Conservation (phyloP, 2,329 filamentous ascomycete species). For the Trichoderma arundinaceum region DNA sequence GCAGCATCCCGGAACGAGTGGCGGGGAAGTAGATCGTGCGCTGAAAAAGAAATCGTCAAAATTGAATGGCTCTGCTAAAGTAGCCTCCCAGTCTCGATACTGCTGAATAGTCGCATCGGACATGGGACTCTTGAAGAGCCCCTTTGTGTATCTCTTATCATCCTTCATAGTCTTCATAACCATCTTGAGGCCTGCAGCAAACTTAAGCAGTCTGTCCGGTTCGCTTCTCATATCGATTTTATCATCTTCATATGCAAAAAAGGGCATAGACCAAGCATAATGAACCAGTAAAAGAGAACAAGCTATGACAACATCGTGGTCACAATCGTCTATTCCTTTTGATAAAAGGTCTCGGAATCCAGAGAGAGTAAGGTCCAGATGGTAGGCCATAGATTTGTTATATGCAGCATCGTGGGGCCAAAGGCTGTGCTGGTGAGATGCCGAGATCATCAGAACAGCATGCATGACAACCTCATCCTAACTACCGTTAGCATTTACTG, state of each 20-base stretch:
- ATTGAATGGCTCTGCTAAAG: neutral
- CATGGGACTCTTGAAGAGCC: conserved; percentile 25
- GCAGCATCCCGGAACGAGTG: neutral
- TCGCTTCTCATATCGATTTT: conserved; percentile 9
- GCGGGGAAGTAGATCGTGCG: neutral
- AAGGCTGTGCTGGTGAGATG: conserved; percentile 22
- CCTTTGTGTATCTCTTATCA: neutral
- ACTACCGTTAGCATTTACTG: neutral
- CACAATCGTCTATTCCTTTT: conserved; percentile 7
- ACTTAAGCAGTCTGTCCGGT: conserved; percentile 24
- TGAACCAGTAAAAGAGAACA: conserved; percentile 25
- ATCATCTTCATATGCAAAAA: conserved; percentile 21
- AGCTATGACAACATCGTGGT: conserved; percentile 23
- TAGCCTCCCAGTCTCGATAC: conserved; percentile 10
- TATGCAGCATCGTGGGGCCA: conserved; percentile 10
- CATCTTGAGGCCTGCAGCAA: conserved; percentile 22
- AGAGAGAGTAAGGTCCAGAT: conserved; percentile 27
- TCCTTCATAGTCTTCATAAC: conserved; percentile 25
- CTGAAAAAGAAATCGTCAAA: conserved; percentile 15
- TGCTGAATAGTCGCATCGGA: neutral
- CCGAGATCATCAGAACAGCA: conserved; percentile 27
- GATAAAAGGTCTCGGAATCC: conserved; percentile 23
- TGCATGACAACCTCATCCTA: conserved; percentile 28
- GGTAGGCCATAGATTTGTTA: conserved; percentile 9
- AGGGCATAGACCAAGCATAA: conserved; percentile 30